These are phyloP conservation scores for Phytophthora podocarpi DNA, from an alignment of 352 stramenopile species.

Conservation along the genomic window DNA sequence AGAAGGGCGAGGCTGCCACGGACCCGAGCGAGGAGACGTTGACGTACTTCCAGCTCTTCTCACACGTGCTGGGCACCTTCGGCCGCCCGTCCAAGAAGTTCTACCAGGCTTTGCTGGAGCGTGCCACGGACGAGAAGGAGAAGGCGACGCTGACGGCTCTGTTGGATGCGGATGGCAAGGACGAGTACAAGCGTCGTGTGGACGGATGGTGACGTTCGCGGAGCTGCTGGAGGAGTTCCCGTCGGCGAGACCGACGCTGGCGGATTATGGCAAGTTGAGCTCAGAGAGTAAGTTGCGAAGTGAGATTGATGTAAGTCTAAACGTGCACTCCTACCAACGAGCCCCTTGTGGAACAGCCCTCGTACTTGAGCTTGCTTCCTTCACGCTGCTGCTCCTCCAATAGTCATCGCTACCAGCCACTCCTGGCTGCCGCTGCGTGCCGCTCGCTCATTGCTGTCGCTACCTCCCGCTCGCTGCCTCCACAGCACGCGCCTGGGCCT, in stretches of 20 bases:
- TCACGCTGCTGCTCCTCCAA: too few relatives aligned
- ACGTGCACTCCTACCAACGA: too few relatives aligned
- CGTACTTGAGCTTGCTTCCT: too few relatives aligned
- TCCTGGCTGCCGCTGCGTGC: too few relatives aligned
- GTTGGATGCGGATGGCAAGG: constrained; percentile 75
- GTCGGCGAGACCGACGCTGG: constrained; percentile 66
- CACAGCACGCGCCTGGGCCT: too few relatives aligned
- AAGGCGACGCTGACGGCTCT: constrained; percentile 54
- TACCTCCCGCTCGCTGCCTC: too few relatives aligned
- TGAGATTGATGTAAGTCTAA: too few relatives aligned
- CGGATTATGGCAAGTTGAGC: too few relatives aligned
- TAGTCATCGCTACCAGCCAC: too few relatives aligned
- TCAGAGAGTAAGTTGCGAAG: too few relatives aligned
- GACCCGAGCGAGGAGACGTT: constrained; percentile 61
- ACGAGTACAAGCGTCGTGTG: constrained; percentile 81
- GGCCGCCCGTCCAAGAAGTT: constrained; percentile 85
- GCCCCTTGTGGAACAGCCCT: too few relatives aligned
- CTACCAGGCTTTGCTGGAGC: constrained; percentile 69
- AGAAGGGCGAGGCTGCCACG: constrained; percentile 40
- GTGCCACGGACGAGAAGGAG: constrained; percentile 77
- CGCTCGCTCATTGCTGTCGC: too few relatives aligned
- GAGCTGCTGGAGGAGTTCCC: constrained; percentile 79
- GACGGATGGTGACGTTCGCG: constrained; percentile 76
- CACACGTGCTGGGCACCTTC: constrained; percentile 85
- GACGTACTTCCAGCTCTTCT: constrained; percentile 84